Conservation (phyloP, 2,329 filamentous ascomycete species). For the Canariomyces notabilis region DNA sequence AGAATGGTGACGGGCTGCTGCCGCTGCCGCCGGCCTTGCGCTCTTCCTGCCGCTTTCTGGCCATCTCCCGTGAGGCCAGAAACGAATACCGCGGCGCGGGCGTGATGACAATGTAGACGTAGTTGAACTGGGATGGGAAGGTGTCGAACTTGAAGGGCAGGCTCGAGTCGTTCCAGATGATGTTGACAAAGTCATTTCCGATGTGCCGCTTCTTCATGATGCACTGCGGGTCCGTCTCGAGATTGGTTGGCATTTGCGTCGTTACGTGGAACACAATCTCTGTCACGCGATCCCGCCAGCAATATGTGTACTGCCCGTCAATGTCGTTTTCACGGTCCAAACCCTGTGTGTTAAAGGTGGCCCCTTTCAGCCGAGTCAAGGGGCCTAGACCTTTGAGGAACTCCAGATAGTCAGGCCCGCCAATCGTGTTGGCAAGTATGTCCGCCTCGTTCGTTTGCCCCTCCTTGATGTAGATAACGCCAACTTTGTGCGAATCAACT, state of each 20-base stretch:
- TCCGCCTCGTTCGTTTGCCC: slow-evolving; percentile 77
- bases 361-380: slow-evolving; percentile 72
- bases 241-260: slow-evolving; percentile 93
- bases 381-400: slow-evolving; percentile 81
- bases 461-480: slow-evolving; percentile 87
- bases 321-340: slow-evolving; percentile 70
- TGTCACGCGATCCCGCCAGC: slow-evolving; percentile 90
- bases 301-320: slow-evolving; percentile 85
- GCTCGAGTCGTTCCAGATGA: slow-evolving; percentile 97
- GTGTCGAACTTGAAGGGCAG: slow-evolving; percentile 82
- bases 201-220: slow-evolving; percentile 90
- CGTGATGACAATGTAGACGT: slow-evolving; percentile 92
- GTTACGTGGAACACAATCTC: slow-evolving; percentile 95
- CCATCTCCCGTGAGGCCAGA: slow-evolving; percentile 54
- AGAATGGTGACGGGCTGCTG: slow-evolving; percentile 53
- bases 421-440: slow-evolving; percentile 80
- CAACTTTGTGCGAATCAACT: slow-evolving; percentile 92
- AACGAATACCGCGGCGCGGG: slow-evolving; percentile 78
- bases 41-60: slow-evolving; percentile 24
- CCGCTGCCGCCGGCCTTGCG: slow-evolving; percentile 1
- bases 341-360: slow-evolving; percentile 89
- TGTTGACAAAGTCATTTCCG: slow-evolving; percentile 96
- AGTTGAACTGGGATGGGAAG: slow-evolving; percentile 93
- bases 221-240: slow-evolving; percentile 68
- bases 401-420: slow-evolving; percentile 80